A percentile compares a stretch with the other conserved stretches of the same genome.
phyloP scores from a whole-genome alignment of 2,329 filamentous ascomycete species.

The Ophiostoma sp. region DNA sequence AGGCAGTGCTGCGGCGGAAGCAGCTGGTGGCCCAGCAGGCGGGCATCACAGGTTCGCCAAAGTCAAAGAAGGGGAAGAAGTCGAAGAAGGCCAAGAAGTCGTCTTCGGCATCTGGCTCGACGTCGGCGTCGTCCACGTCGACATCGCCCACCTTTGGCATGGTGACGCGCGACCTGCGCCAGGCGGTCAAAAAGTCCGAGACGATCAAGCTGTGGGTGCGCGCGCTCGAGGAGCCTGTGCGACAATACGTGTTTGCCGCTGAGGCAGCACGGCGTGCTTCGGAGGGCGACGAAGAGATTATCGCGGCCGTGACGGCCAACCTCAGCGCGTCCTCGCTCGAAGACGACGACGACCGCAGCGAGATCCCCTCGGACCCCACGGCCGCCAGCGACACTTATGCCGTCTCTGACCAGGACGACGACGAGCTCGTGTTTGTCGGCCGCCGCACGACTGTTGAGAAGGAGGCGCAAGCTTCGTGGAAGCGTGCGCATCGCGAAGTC shows the following conservation, averaged over 20 bases:
- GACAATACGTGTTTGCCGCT: slow-evolving; percentile 67
- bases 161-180: slow-evolving; percentile 77
- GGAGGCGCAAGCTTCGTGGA: slow-evolving; percentile 46
- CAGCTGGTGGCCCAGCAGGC: slow-evolving; percentile 46
- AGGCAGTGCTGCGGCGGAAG: slow-evolving; percentile 45
- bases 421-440: slow-evolving; percentile 89
- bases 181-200: slow-evolving; percentile 75
- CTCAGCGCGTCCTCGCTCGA: neutral
- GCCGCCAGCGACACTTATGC: slow-evolving; percentile 9
- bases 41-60: slow-evolving; percentile 41
- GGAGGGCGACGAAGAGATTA: slow-evolving; percentile 31
- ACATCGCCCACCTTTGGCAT: slow-evolving; percentile 40
- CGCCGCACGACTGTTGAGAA: slow-evolving; percentile 46
- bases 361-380: slow-evolving; percentile 40
- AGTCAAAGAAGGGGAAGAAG: slow-evolving; percentile 16
- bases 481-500: slow-evolving; percentile 52
- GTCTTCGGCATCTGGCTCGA: neutral
- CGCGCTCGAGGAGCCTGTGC: slow-evolving; percentile 80
- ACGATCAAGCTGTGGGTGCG: slow-evolving; percentile 79
- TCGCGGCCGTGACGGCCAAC: neutral
- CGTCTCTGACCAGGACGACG: slow-evolving; percentile 71
- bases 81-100: neutral
- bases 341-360: slow-evolving; percentile 41
- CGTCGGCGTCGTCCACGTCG: slow-evolving; percentile 29
- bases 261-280: slow-evolving; percentile 46